These are phyloP conservation scores for Henningerozyma blattae DNA, from an alignment of 805 yeast species.

Conservation along the genomic window DNA sequence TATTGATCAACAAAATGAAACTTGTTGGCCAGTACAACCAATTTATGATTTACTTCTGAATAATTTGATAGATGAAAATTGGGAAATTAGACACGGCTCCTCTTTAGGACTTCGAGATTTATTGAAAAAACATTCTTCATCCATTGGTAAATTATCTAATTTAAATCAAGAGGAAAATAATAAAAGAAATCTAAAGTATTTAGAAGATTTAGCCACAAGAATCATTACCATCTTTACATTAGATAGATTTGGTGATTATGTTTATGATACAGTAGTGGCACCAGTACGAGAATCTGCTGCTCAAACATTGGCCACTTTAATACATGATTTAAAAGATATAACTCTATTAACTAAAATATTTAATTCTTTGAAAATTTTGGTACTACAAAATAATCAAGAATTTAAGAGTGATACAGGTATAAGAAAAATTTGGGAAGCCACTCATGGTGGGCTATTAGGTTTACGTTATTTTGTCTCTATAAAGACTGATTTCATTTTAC, in stretches of 20 bases:
- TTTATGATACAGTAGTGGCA: conserved; percentile 94
- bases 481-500: conserved; percentile 62
- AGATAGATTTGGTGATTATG: conserved; percentile 94
- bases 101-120: conserved; percentile 80
- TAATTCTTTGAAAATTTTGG: conserved; percentile 50
- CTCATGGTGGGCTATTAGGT: conserved; percentile 96
- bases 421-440: conserved; percentile 79
- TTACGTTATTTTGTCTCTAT: conserved; percentile 85
- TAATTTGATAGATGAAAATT: conserved; percentile 70
- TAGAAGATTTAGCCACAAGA: conserved; percentile 83
- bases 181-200: conserved; percentile 47
- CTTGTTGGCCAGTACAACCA: conserved; percentile 83
- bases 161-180: conserved; percentile 51
- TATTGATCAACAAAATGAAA: conserved; percentile 56
- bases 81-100: conserved; percentile 97
- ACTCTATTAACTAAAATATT: conserved; percentile 48
- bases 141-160: conserved; percentile 74
- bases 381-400: conserved; percentile 41
- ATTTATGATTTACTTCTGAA: conserved; percentile 69
- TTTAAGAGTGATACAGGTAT: conserved; percentile 22
- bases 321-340: conserved; percentile 43
- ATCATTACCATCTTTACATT: conserved; percentile 77
- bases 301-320: conserved; percentile 80
- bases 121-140: conserved; percentile 61
- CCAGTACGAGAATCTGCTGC: conserved; percentile 97